Base-by-base conservation (phyloP, 116 monocot species). In the Phalaenopsis hybrid region DNA sequence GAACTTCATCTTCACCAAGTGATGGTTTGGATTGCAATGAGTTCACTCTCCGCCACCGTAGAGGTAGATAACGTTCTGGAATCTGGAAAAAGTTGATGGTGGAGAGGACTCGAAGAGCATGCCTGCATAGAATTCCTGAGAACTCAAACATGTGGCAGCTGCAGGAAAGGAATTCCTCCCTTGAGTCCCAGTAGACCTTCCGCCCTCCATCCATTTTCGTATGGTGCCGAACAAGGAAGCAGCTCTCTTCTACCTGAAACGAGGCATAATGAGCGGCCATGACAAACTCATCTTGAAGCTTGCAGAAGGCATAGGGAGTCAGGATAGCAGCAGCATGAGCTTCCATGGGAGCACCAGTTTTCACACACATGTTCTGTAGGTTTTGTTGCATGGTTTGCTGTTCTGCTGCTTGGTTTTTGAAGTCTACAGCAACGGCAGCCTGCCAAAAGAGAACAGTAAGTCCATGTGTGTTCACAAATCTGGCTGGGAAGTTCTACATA, bases 201-300 rank as follows among this genome's bases (percentile, higher is more conserved):
- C 84, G 49, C 34, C 89, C 92, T 21, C 88, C 88, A 4, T 91
- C 93, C 3, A 87, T 83, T 78, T 93, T 90, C 5, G 89, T 90
- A 41, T 96, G 91, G 81, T 96, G 92, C 41, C 95, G 76, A 12
- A 93, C 85, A 31, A 90, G 82, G 79, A 93, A 95, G n/a, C 73
- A 82, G 21, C 79, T 80, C 23, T 89, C 88, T 65, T 90, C 93
- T 17, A 86, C 81, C 69, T 84, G 93, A 69, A 92, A 93, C 1
- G 93, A 91, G 11, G 93, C 92, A 69, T 96, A 90, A 79, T 92
- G 91, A 37, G 89, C 63, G 2, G 96, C 86, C 65, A 82, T 23
- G 12, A 93, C 86, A 61, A 96, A 89, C 83, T 96, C 93, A 46
- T 93, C 93, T 81, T 96, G 96, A 67, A 93, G 89, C 79, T 93